Percentiles rank a stretch among this genome's conserved stretches.
Conservation (phyloP, 352 stramenopile species). For the Phytopythium boreale region DNA sequence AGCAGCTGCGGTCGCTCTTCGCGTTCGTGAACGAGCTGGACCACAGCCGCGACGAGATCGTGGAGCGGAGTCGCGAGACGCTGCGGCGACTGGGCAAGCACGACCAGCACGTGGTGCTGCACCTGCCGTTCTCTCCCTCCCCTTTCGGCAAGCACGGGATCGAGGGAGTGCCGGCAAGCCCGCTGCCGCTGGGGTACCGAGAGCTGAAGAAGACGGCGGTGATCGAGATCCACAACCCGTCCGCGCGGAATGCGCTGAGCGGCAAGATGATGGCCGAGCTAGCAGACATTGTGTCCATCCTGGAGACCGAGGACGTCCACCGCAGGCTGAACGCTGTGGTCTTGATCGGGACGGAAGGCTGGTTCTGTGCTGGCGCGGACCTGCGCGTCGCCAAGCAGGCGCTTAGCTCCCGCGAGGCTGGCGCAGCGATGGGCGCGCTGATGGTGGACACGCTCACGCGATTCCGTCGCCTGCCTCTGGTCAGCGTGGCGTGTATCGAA, state of each 20-base stretch:
- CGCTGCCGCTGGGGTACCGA: constrained; percentile 15
- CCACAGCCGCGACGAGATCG: constrained; percentile 35
- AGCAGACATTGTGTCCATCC: constrained; percentile 51
- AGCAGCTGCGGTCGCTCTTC: constrained; percentile 28
- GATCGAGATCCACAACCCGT: constrained; percentile 71
- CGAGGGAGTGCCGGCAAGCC: neutral
- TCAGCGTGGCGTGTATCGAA: constrained; percentile 78
- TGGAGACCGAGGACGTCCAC: constrained; percentile 56
- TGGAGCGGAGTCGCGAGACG: constrained; percentile 35
- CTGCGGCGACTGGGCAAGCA: constrained; percentile 32
- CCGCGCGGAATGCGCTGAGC: constrained; percentile 69
- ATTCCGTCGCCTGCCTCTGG: constrained; percentile 69
- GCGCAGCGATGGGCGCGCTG: constrained; percentile 59
- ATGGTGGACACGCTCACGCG: constrained; percentile 77
- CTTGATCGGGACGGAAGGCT: constrained; percentile 46
- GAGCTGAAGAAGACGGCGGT: constrained; percentile 45
- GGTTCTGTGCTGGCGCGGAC: constrained; percentile 86
- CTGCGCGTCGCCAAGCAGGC: constrained; percentile 75
- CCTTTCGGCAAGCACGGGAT: neutral
- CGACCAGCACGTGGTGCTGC: constrained; percentile 34
- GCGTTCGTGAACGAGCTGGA: constrained; percentile 46
- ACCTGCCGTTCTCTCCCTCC: constrained; percentile 28
- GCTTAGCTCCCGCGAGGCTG: constrained; percentile 62
- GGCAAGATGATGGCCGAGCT: constrained; percentile 90
- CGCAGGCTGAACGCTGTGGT: constrained; percentile 60